Evolutionary conservation across 2,329 filamentous ascomycete genomes (phyloP), one percentile per base, ranked within the genome.

Genomic region (Ascochyta clinopodiicola): DNA sequence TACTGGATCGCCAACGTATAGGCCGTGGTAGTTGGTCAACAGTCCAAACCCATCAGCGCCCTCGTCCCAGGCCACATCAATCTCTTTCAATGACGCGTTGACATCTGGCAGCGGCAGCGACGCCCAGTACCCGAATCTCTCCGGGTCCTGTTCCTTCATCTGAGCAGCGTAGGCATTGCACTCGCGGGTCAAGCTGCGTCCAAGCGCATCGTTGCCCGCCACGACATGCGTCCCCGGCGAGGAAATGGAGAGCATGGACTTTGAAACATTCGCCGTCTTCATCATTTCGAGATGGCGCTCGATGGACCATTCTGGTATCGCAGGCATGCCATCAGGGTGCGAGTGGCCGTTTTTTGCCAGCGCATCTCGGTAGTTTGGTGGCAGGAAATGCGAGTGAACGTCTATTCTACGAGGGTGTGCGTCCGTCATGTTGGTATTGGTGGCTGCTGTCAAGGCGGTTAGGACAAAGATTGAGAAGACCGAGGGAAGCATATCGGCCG

Each of bases 211-310:
- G 53, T 82, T 72, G 1, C 68, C 68, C 0, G 76, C 69, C 0
- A 71, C 70, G 15, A 86, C 72, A 54, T 82, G 72, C 0, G 79
- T 82, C 13, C 83, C 84, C 0, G 84, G 84, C 0, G 80, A 80
- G 5, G 79, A 82, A 64, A 86, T 80, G 62, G 80, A 84, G 10
- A 86, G 69, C 32, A 86, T 81, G 10, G 81, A 81, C 61, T 80
- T 83, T 6, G 68, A 68, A 55, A 86, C 82, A 57, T 79, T 78
- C 54, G 78, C 64, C 0, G 72, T 64, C 38, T 78, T 63, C 83
- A 86, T 86, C 60, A 85, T 72, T 0, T 71, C 67, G 2, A 85
- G 74, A 57, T 86, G 82, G 15, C 63, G 60, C 52, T 79, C 72
- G 12, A 69, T 57, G 37, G 71, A 78, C 83, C 83, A 85, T 39